Conservation (phyloP, 495 filamentous ascomycete genomes). For the Diplogelasinospora grovesii region DNA sequence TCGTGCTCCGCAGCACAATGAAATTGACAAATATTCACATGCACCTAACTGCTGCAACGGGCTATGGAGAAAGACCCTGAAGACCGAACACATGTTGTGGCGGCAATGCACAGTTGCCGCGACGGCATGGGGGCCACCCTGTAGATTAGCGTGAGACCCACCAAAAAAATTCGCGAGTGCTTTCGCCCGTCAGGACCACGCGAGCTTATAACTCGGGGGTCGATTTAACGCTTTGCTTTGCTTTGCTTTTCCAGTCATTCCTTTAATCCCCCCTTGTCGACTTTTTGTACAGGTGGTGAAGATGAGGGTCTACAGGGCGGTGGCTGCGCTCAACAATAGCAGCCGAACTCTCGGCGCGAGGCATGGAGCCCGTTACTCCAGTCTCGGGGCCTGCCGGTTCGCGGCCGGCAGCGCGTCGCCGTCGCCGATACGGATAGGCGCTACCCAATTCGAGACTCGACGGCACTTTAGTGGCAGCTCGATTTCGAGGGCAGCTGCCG, state of each 20-base stretch:
- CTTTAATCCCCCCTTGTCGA: conserved; percentile 14
- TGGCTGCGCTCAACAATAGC: conserved; percentile 35
- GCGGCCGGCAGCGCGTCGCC: conserved; percentile 8
- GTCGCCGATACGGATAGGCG: conserved; percentile 14
- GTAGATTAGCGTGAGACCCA: conserved; percentile 16
- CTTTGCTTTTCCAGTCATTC: conserved; percentile 16
- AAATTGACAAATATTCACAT: too few species aligned
- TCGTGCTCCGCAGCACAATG: too few species aligned
- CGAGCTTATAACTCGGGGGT: too few species aligned
- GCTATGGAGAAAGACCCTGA: too few species aligned
- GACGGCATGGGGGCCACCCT: too few species aligned
- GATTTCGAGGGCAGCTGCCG: conserved; percentile 13
- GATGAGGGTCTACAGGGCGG: conserved; percentile 41
- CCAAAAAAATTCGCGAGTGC: conserved; percentile 31
- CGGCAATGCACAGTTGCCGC: too few species aligned
- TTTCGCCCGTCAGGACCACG: neutral
- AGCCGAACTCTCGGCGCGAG: conserved; percentile 26
- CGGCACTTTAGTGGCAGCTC: conserved; percentile 25
- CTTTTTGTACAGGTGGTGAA: conserved; percentile 11
- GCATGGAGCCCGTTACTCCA: conserved; percentile 26
- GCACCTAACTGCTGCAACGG: too few species aligned
- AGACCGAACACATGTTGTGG: too few species aligned
- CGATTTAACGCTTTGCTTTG: conserved; percentile 13
- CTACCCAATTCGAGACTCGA: conserved; percentile 12
- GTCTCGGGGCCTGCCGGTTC: conserved; percentile 18